A percentile compares a stretch with the other conserved stretches of the same genome.
phyloP scores from a whole-genome alignment of 2,329 filamentous ascomycete genomes.

The Nannizziopsis arthrosporioides region DNA sequence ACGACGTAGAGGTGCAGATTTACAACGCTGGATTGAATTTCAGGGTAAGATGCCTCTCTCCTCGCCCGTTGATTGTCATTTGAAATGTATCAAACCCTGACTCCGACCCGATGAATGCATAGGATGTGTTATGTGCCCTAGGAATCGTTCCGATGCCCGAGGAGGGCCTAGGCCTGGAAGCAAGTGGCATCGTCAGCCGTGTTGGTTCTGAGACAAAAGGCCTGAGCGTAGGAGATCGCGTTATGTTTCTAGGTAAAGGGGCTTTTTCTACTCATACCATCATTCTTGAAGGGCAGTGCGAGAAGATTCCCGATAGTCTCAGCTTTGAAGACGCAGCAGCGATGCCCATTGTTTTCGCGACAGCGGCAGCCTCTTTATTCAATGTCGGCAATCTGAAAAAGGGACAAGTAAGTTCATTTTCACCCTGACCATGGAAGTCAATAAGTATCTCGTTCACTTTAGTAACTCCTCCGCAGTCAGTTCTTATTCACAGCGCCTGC shows the following conservation, averaged over 20 bases:
- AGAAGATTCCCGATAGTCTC: conserved; percentile 13
- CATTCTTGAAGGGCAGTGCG: conserved; percentile 2
- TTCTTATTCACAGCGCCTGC: conserved; percentile 19
- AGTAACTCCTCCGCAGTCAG: too few species aligned
- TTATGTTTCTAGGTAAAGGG: conserved; percentile 4
- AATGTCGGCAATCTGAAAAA: conserved; percentile 13
- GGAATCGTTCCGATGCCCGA: conserved; percentile 20
- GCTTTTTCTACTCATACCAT: conserved; percentile 5
- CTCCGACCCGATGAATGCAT: too few species aligned
- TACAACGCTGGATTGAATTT: too few species aligned
- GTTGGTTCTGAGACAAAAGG: conserved; percentile 7
- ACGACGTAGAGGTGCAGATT: too few species aligned
- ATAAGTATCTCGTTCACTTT: too few species aligned
- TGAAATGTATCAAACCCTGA: conserved; percentile 12
- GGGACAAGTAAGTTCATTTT: too few species aligned
- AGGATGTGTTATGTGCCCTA: too few species aligned
- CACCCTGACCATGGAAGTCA: too few species aligned
- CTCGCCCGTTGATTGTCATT: too few species aligned
- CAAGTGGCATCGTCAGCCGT: conserved; percentile 10
- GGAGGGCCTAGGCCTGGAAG: too few species aligned
- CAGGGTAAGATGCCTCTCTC: too few species aligned
- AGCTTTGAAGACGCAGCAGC: conserved; percentile 16
- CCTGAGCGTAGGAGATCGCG: conserved; percentile 13
- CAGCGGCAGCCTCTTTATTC: conserved; percentile 13
- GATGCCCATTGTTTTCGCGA: conserved; percentile 13